A percentile compares a stretch with the other conserved stretches of the same genome.
Conservation (phyloP, 768 basidiomycete species). For the Phylloporus sp. region DNA sequence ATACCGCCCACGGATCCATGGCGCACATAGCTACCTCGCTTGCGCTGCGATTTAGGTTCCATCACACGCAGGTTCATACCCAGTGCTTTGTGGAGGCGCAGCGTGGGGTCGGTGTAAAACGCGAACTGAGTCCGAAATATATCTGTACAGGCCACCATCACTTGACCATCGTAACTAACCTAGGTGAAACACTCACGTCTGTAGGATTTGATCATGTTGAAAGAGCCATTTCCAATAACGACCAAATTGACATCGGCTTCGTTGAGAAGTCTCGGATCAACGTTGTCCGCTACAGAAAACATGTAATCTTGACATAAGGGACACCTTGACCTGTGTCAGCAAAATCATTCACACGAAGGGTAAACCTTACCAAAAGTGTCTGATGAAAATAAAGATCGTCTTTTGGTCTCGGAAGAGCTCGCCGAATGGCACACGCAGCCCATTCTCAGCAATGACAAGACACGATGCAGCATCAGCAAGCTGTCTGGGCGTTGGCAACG, state of each 20-base stretch:
- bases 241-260: constrained; percentile 56
- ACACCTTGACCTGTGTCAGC: constrained; percentile 44
- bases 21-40: constrained; percentile 58
- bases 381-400: constrained; percentile 79
- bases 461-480: constrained; percentile 60
- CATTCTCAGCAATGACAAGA: constrained; percentile 64
- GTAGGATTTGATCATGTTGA: constrained; percentile 74
- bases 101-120: constrained; percentile 76
- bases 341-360: constrained; percentile 1
- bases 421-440: constrained; percentile 63
- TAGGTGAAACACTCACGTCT: constrained; percentile 39
- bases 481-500: constrained; percentile 50
- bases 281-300: constrained; percentile 52
- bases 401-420: constrained; percentile 54
- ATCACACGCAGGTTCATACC: constrained; percentile 63
- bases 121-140: constrained; percentile 70
- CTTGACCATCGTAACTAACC: not conserved
- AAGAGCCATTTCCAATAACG: constrained; percentile 76
- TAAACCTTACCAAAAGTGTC: constrained; percentile 68
- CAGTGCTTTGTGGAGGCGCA: constrained; percentile 64
- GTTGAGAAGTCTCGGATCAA: constrained; percentile 45
- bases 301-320: constrained; percentile 87
- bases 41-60: constrained; percentile 40
- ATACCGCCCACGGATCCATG: constrained; percentile 65
- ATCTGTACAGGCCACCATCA: constrained; percentile 32